phyloP scores from a whole-genome alignment of 2,329 filamentous ascomycete genomes.

The Parastagonospora avenae region DNA sequence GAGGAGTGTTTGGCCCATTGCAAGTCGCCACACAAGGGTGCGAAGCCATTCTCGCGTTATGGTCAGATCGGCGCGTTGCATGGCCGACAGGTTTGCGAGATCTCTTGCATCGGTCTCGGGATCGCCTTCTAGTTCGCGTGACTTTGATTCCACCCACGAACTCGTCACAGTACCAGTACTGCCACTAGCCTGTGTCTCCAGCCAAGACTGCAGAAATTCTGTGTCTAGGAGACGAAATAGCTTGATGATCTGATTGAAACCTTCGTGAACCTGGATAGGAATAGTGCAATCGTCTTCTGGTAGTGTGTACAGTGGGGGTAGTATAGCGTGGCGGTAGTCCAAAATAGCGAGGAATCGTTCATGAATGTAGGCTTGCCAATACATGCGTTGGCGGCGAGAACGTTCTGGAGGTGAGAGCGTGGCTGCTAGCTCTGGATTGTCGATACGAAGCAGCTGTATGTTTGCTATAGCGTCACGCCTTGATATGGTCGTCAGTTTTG shows the following conservation, averaged over 20 bases:
- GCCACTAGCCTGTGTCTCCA: slow-evolving; percentile 40
- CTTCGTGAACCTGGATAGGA: slow-evolving; percentile 48
- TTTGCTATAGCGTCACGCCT: slow-evolving; percentile 40
- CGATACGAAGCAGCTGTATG: slow-evolving; percentile 46
- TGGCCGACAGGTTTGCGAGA: slow-evolving; percentile 46
- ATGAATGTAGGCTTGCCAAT: slow-evolving; percentile 63
- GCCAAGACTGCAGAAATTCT: slow-evolving; percentile 54
- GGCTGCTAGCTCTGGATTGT: slow-evolving; percentile 45
- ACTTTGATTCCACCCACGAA: slow-evolving; percentile 54
- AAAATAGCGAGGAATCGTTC: slow-evolving; percentile 62
- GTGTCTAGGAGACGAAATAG: slow-evolving; percentile 53
- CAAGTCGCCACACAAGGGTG: slow-evolving; percentile 57
- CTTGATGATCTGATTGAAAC: slow-evolving; percentile 53
- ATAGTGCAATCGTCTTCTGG: slow-evolving; percentile 50
- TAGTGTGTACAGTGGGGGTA: slow-evolving; percentile 46
- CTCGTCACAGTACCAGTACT: slow-evolving; percentile 36
- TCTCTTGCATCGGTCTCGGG: slow-evolving; percentile 46
- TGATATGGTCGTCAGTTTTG: too few relatives aligned
- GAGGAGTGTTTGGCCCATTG: slow-evolving; percentile 54
- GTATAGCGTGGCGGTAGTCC: slow-evolving; percentile 53
- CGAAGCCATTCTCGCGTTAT: slow-evolving; percentile 58
- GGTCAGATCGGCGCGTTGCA: slow-evolving; percentile 57
- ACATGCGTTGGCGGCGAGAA: slow-evolving; percentile 55
- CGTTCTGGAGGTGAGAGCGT: slow-evolving; percentile 45
- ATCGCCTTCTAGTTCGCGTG: slow-evolving; percentile 49